Conservation (phyloP, 129 eudicot species). For the Dittrichia graveolens region DNA sequence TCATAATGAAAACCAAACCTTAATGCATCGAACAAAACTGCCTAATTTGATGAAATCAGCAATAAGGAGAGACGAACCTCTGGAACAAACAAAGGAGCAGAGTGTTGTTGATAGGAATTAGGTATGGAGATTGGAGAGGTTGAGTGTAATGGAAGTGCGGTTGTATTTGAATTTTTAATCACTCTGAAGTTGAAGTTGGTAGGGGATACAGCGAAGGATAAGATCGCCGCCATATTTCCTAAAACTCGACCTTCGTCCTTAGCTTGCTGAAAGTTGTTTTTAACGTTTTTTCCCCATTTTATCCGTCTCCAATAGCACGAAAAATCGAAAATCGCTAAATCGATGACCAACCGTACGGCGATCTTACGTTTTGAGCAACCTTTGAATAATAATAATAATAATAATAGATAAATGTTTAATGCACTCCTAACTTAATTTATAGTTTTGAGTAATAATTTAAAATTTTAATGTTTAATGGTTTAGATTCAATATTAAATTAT, state of each 20-base stretch:
- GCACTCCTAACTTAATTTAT: no score
- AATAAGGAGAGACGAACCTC: slow-evolving; percentile 50
- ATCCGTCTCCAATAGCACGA: no score
- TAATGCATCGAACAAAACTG: not conserved
- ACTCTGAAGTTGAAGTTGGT: not conserved
- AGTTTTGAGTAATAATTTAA: no score
- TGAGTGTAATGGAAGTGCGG: slow-evolving; percentile 28
- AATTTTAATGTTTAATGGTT: no score
- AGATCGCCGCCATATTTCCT: slow-evolving; percentile 45
- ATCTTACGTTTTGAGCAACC: no score
- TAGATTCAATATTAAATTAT: no score
- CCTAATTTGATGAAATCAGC: slow-evolving; percentile 1
- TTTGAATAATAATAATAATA: no score
- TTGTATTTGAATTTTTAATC: slow-evolving; percentile 3
- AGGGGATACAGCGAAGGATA: slow-evolving; percentile 45
- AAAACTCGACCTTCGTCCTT: not conserved
- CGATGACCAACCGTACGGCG: no score
- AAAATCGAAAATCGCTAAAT: no score
- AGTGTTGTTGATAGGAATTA: slow-evolving; percentile 26
- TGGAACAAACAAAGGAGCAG: slow-evolving; percentile 53
- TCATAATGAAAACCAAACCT: not conserved
- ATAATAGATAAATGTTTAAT: no score
- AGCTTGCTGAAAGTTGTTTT: not conserved
- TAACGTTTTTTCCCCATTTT: not conserved
- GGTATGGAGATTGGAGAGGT: slow-evolving; percentile 45